Evolutionary conservation across 805 yeast genomes (phyloP).

Genomic region (Candida tallmaniae): DNA sequence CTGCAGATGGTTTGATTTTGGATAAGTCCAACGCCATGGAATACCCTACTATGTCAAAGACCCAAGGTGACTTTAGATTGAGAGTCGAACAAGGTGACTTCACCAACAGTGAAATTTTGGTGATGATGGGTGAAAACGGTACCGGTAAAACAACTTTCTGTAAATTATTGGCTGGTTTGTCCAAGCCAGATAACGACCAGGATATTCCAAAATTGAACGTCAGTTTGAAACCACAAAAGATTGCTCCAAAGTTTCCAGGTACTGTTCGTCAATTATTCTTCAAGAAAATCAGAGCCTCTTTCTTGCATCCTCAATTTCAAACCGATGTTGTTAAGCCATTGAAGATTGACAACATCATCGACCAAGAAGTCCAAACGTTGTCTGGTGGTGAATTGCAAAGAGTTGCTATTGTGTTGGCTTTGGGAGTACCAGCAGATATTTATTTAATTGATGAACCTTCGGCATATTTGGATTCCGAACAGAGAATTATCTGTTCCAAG

Average conservation of each 20-base stretch:
- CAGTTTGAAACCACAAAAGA: conserved; percentile 98
- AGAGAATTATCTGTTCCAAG: conserved; percentile 98
- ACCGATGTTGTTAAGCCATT: conserved; percentile 97
- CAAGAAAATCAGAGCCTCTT: conserved; percentile 91
- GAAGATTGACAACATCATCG: conserved; percentile 88
- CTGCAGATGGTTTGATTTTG: conserved; percentile 66
- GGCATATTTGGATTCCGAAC: conserved; percentile 98
- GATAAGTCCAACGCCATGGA: conserved; percentile 76
- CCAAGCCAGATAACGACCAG: conserved; percentile 76
- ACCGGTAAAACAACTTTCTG: conserved; percentile 99
- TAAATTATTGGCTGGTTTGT: conserved; percentile 89
- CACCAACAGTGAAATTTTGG: conserved; percentile 93
- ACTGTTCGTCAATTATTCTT: conserved; percentile 96
- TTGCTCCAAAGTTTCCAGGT: conserved; percentile 98
- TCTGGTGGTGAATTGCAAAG: conserved; percentile 99
- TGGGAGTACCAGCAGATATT: conserved; percentile 94
- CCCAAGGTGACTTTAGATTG: conserved; percentile 94
- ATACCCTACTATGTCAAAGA: conserved; percentile 82
- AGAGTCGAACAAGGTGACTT: conserved; percentile 82
- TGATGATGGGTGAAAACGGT: conserved; percentile 99
- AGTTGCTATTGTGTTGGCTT: conserved; percentile 93
- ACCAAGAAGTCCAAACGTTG: conserved; percentile 94
- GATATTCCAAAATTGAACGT: conserved; percentile 86
- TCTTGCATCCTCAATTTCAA: conserved; percentile 95
- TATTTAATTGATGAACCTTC: conserved; percentile 98